These are phyloP conservation scores for Suillus alpinus DNA, from an alignment of 768 basidiomycete genomes.

Conservation along the genomic window DNA sequence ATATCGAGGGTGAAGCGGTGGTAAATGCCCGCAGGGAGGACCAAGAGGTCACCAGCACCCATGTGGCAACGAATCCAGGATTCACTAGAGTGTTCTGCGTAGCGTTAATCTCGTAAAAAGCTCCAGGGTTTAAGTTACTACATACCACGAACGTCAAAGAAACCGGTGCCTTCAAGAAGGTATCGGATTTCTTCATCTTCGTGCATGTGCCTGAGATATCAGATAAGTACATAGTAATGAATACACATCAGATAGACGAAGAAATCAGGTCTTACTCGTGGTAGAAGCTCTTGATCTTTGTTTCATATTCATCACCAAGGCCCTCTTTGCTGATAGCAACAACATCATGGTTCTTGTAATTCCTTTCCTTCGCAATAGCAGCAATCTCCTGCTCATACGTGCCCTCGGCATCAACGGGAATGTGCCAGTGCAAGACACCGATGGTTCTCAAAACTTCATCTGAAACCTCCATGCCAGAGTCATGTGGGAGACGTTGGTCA, in stretches of 20 bases:
- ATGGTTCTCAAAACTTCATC: constrained; percentile 49
- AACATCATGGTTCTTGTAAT: constrained; percentile 81
- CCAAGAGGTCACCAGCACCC: constrained; percentile 77
- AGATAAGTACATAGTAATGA: neutral
- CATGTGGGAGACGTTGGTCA: constrained; percentile 81
- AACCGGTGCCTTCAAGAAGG: constrained; percentile 72
- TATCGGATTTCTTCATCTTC: constrained; percentile 97
- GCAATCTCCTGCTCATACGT: constrained; percentile 55
- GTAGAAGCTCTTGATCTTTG: constrained; percentile 80
- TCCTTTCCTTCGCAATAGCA: constrained; percentile 59
- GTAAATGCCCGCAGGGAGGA: constrained; percentile 87
- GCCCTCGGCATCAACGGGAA: constrained; percentile 52
- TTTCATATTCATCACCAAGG: constrained; percentile 79
- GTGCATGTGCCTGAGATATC: constrained; percentile 71
- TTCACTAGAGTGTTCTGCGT: constrained; percentile 60
- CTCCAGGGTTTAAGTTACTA: neutral
- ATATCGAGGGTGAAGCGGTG: constrained; percentile 91
- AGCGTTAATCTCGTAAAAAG: neutral
- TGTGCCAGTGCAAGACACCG: constrained; percentile 64
- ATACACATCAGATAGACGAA: constrained; percentile 22
- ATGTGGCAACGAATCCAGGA: constrained; percentile 81
- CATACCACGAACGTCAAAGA: constrained; percentile 88
- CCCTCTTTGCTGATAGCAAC: constrained; percentile 76
- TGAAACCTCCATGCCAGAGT: constrained; percentile 53
- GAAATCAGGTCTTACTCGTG: constrained; percentile 78